Evolutionary conservation across 805 yeast genomes (phyloP), one percentile per base, ranked within the genome.

Genomic region (Blastobotrys terrestris): DNA sequence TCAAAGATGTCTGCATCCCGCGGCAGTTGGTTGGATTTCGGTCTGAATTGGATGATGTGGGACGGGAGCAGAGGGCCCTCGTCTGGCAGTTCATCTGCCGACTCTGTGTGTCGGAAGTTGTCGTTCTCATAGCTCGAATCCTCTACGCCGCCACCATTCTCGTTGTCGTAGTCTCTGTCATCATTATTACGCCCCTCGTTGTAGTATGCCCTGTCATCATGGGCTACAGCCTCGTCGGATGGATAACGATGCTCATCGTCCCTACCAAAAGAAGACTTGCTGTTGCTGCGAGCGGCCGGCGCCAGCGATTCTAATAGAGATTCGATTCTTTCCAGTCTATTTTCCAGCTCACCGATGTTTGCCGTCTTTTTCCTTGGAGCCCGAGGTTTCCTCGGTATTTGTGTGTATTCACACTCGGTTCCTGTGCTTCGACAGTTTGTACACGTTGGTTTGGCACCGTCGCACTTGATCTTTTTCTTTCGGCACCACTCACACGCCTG

Each of bases 401-500:
- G 53, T 18, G 66, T 58, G 52, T 66, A 67, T 48, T 80, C 80
- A 66, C 97, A 90, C 53, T 83, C 85, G 50, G 84, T 72, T 1
- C 90, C 91, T 1, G 83, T 86, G n/a, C 80, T 75, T 11, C 79
- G 79, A 71, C 97, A 90, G 56, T 85, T 82, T 0, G 87, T 78
- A 64, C 97, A 90, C 55, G 76, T 79, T 1, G 81, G 77, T 47
- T 70, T 59, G 40, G 76, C 77, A 0, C 91, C 89, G 58, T 86
- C 91, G 71, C 95, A 87, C 55, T 84, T 77, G 39, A 68, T 61
- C 54, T 87, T 87, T 60, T 85, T 85, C 49, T 84, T 79, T 40
- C 97, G 73, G 63, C 97, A 90, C 41, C 92, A 70, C 62, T 88
- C 95, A 68, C 97, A 89, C 0, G 96, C 96, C 62, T 87, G 92